A percentile compares a stretch with the other conserved stretches of the same genome.
phyloP scores from a whole-genome alignment of 495 filamentous ascomycete genomes.

The Neurospora cerealis region DNA sequence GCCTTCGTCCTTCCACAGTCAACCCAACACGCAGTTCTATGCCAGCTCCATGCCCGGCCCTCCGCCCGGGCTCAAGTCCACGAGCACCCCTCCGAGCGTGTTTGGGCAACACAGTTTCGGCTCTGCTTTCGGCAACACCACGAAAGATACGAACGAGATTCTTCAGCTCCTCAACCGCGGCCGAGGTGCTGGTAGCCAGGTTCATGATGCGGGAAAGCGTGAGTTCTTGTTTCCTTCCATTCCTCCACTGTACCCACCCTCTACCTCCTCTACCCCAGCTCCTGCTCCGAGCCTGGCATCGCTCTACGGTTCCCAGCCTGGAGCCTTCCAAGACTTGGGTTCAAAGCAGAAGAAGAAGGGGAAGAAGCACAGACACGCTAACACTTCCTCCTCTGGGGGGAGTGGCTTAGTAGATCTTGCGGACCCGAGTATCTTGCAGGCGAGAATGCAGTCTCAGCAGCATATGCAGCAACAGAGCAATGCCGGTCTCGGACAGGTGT shows the following conservation, averaged over 20 bases:
- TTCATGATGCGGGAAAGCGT: slow-evolving; percentile 84
- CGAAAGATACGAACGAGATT: slow-evolving; percentile 66
- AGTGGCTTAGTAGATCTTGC: slow-evolving; percentile 97
- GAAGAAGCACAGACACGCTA: slow-evolving; percentile 99
- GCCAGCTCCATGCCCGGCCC: slow-evolving; percentile 71
- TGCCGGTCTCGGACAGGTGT: slow-evolving; percentile 79
- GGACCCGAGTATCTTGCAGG: slow-evolving; percentile 98
- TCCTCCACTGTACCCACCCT: slow-evolving; percentile 64
- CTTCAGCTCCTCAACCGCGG: slow-evolving; percentile 68
- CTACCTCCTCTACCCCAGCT: slow-evolving; percentile 76
- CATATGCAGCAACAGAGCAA: slow-evolving; percentile 66
- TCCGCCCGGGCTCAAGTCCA: slow-evolving; percentile 89
- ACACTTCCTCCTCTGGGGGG: slow-evolving; percentile 98
- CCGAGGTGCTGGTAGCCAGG: slow-evolving; percentile 49
- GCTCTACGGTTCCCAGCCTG: slow-evolving; percentile 81
- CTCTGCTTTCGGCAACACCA: slow-evolving; percentile 41
- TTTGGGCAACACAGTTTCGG: slow-evolving; percentile 69
- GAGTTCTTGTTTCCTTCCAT: slow-evolving; percentile 74
- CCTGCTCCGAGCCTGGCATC: slow-evolving; percentile 77
- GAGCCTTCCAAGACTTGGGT: slow-evolving; percentile 73
- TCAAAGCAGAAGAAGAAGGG: slow-evolving; percentile 99
- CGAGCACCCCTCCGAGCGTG: slow-evolving; percentile 80
- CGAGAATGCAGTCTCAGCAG: slow-evolving; percentile 83
- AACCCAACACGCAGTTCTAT: slow-evolving; percentile 53
- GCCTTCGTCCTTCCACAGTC: slow-evolving; percentile 58